phyloP scores from a whole-genome alignment of 2,329 filamentous ascomycete genomes.

The Fusarium pseudoanthophilum region DNA sequence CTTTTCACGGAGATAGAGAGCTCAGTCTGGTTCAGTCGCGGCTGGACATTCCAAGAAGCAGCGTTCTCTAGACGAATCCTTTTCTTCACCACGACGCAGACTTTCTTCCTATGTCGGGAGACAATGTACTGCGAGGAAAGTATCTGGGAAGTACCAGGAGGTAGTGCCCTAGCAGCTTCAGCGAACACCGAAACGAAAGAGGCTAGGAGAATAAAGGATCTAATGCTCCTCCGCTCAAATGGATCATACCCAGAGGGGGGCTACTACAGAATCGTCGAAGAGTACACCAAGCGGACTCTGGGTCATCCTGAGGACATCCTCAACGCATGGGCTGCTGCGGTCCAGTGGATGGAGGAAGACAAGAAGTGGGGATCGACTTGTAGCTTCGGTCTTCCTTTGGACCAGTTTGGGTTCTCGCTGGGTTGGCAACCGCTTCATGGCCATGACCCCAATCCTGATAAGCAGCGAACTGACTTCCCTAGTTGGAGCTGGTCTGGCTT shows the following conservation, averaged over 20 bases:
- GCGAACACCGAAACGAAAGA: background rate
- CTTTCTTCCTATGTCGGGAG: background rate
- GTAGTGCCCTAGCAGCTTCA: background rate
- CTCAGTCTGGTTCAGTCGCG: background rate
- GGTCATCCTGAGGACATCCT: background rate
- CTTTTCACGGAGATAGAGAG: background rate
- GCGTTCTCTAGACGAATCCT: accelerated
- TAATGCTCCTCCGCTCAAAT: background rate
- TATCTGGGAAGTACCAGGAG: background rate
- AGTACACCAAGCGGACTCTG: background rate
- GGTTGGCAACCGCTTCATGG: background rate
- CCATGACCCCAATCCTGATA: background rate
- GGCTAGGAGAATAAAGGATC: background rate
- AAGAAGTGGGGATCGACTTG: background rate
- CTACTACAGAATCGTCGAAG: background rate
- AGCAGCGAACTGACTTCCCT: background rate
- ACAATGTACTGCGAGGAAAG: background rate
- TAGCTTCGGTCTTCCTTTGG: background rate
- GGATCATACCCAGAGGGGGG: background rate
- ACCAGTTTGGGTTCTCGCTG: background rate
- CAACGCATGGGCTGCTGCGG: background rate
- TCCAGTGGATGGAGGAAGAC: background rate
- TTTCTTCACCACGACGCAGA: background rate
- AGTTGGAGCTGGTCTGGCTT: background rate
- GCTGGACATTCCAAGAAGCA: background rate